phyloP scores from a whole-genome alignment of 1,139 yeast genomes.

The Kodamaea plutei region DNA sequence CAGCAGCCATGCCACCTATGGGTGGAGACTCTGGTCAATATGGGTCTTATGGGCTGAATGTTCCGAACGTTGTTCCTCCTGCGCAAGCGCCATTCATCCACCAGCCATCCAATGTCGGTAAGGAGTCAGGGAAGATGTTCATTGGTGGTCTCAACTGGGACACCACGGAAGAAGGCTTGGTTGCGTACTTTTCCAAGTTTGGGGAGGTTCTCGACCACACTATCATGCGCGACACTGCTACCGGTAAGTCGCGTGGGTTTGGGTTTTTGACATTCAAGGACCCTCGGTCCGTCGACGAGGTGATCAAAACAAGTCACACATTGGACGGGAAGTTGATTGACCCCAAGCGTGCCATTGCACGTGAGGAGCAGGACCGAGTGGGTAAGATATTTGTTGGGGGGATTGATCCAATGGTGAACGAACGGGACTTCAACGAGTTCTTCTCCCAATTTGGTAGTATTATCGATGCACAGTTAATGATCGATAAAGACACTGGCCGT shows the following conservation, averaged over 20 bases:
- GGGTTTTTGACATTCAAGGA: conserved; percentile 90
- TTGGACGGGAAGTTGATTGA: conserved; percentile 96
- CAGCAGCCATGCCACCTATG: too few relatives aligned
- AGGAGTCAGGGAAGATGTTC: conserved; percentile 83
- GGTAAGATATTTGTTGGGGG: conserved; percentile 99
- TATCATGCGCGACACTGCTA: conserved; percentile 86
- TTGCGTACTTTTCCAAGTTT: conserved; percentile 78
- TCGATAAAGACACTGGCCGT: conserved; percentile 96
- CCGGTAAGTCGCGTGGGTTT: conserved; percentile 95
- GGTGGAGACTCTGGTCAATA: too few relatives aligned
- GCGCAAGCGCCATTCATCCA: conserved; percentile 9
- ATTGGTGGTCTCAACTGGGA: conserved; percentile 99
- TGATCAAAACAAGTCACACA: conserved; percentile 81
- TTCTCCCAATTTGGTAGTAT: conserved; percentile 90
- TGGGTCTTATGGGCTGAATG: too few relatives aligned
- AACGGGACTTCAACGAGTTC: conserved; percentile 82
- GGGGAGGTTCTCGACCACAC: conserved; percentile 90
- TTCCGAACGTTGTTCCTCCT: too few relatives aligned
- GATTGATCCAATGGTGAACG: conserved; percentile 92
- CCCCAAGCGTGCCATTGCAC: conserved; percentile 96
- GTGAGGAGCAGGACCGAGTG: conserved; percentile 96
- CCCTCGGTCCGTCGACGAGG: conserved; percentile 80
- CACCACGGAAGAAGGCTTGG: conserved; percentile 82
- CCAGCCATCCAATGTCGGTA: conserved; percentile 39
- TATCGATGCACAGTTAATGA: conserved; percentile 95